Evolutionary conservation across 192 early-diverging fungal genomes (phyloP).

Genomic region (Coemansia aciculifera): DNA sequence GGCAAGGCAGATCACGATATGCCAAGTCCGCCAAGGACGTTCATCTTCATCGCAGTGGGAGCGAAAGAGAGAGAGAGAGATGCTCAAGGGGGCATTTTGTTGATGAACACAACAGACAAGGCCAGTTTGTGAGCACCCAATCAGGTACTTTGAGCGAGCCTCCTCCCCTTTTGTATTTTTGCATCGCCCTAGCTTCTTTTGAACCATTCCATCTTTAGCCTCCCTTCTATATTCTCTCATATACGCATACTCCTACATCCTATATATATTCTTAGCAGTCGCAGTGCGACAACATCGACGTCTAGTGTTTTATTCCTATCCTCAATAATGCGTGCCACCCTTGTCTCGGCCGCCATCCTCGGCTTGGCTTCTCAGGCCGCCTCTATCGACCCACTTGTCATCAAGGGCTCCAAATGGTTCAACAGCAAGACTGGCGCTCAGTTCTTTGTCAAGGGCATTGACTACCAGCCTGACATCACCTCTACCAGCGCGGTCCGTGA

Average conservation of each 20-base stretch:
- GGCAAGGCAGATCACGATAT: not conserved
- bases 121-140: not conserved
- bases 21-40: not conserved
- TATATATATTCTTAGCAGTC: not conserved
- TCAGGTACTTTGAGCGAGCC: not conserved
- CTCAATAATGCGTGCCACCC: conserved; percentile 36
- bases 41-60: not conserved
- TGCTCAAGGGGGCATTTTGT: not conserved
- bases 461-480: conserved; percentile 66
- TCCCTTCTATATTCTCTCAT: not conserved
- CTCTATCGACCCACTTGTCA: conserved; percentile 62
- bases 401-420: conserved; percentile 74
- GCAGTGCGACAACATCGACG: conserved; percentile 1
- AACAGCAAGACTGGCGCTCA: conserved; percentile 69
- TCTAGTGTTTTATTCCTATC: not conserved
- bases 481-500: conserved; percentile 50
- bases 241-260: not conserved
- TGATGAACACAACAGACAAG: not conserved
- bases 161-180: not conserved
- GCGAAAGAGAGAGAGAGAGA: not conserved
- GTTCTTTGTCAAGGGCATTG: conserved; percentile 75
- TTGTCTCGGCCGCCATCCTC: conserved; percentile 28
- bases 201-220: conserved; percentile 3
- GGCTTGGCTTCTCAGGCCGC: conserved; percentile 37
- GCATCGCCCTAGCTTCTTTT: not conserved